Conservation (phyloP, 108 stramenopile genomes). For the Skeletonema tropicum region DNA sequence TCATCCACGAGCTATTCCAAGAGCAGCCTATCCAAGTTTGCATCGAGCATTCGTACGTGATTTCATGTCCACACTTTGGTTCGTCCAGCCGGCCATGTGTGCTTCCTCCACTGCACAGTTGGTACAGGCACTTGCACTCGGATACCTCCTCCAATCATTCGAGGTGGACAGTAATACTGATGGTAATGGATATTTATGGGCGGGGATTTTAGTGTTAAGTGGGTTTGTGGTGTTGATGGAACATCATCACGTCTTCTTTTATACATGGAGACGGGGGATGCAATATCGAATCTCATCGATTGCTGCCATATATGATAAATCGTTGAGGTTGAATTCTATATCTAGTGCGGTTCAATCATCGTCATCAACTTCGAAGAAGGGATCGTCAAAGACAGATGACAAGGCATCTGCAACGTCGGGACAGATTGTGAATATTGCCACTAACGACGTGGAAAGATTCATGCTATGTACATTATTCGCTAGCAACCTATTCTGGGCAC, state of each 20-base stretch:
- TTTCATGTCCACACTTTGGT: conserved; percentile 65
- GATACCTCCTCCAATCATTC: conserved; percentile 73
- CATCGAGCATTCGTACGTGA: conserved; percentile 58
- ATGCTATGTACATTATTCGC: conserved; percentile 70
- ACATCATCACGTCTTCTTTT: conserved; percentile 59
- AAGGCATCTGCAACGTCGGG: conserved; percentile 53
- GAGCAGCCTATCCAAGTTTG: conserved; percentile 52
- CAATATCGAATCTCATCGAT: conserved; percentile 76
- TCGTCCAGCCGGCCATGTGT: conserved; percentile 62
- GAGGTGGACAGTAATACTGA: conserved; percentile 18
- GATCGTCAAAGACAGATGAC: background rate
- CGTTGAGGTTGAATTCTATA: conserved; percentile 46
- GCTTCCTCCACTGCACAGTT: conserved; percentile 46
- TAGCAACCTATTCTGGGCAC: conserved; percentile 80
- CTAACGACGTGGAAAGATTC: conserved; percentile 93
- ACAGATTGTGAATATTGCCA: conserved; percentile 86
- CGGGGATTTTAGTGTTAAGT: conserved; percentile 60
- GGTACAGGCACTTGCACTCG: conserved; percentile 71
- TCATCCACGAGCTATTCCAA: background rate
- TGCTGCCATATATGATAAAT: conserved; percentile 81
- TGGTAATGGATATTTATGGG: conserved; percentile 57
- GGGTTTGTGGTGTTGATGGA: conserved; percentile 66
- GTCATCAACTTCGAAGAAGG: background rate
- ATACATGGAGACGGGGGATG: conserved; percentile 61
- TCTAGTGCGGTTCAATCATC: conserved; percentile 23